phyloP scores from a whole-genome alignment of 495 filamentous ascomycete genomes.

The Gamarada debralockiae region DNA sequence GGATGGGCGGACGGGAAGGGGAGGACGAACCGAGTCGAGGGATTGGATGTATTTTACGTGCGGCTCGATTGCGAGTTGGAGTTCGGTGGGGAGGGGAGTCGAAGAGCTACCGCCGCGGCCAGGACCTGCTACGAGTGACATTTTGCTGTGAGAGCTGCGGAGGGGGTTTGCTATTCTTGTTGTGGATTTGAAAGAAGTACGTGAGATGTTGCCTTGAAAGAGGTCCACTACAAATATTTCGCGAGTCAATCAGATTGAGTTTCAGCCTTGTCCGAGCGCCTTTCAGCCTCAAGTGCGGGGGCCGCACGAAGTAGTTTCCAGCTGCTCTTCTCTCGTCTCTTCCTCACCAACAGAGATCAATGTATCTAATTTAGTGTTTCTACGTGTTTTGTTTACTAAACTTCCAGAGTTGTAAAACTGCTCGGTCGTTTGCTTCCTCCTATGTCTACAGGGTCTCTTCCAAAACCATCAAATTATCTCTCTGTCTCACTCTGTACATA shows the following conservation, averaged over 20 bases:
- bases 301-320: too few relatives aligned
- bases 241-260: slow-evolving; percentile 5
- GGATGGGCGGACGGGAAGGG: not conserved
- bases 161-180: not conserved
- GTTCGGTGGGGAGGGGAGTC: slow-evolving; percentile 39
- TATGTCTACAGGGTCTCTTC: too few relatives aligned
- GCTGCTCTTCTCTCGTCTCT: too few relatives aligned
- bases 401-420: too few relatives aligned
- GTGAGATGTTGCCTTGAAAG: not conserved
- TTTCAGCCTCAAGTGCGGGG: not conserved
- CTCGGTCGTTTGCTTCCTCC: too few relatives aligned
- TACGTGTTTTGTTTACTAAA: too few relatives aligned
- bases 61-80: slow-evolving; percentile 63
- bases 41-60: slow-evolving; percentile 94
- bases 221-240: not conserved
- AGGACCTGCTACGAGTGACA: slow-evolving; percentile 27
- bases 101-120: slow-evolving; percentile 7
- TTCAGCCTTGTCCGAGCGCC: not conserved
- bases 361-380: too few relatives aligned
- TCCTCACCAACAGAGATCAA: too few relatives aligned
- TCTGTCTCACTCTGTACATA: too few relatives aligned
- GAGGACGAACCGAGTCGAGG: slow-evolving; percentile 69
- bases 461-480: too few relatives aligned
- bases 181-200: not conserved
- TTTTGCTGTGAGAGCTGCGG: too few relatives aligned